Conservation (phyloP, 208 protist species). For the Trypanosoma melophagium region DNA sequence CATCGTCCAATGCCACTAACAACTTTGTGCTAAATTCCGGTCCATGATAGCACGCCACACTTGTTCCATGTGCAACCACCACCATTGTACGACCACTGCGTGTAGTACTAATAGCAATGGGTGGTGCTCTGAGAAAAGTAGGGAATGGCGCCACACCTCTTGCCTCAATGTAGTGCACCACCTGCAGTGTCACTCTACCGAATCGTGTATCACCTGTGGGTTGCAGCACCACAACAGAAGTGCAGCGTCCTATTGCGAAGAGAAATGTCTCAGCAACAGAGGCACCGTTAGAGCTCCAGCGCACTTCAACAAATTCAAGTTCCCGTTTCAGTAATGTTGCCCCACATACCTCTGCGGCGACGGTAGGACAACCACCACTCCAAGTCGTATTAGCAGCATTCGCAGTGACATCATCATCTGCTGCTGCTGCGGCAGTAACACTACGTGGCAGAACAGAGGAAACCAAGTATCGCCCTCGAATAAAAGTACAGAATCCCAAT, state of each 20-base stretch:
- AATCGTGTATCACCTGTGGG: conserved; percentile 17
- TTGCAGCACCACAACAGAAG: conserved; percentile 19
- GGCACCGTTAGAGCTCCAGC: conserved; percentile 11
- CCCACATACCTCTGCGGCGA: conserved; percentile 20
- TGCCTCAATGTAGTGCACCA: conserved; percentile 18
- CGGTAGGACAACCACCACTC: background rate
- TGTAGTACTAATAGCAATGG: conserved; percentile 1
- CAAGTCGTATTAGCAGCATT: background rate
- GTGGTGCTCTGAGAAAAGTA: background rate
- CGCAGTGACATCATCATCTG: background rate
- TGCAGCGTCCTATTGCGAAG: conserved; percentile 21
- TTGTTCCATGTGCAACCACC: conserved; percentile 11
- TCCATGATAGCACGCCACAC: conserved; percentile 15
- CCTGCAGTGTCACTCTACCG: conserved; percentile 14
- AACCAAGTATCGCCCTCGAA: conserved; percentile 21
- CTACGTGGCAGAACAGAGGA: conserved; percentile 17
- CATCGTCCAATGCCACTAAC: conserved; percentile 15
- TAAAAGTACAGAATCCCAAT: conserved; percentile 27
- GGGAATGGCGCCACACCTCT: conserved; percentile 7
- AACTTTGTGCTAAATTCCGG: conserved; percentile 20
- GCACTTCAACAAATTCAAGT: conserved; percentile 10
- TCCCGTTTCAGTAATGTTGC: conserved; percentile 14
- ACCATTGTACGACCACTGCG: background rate
- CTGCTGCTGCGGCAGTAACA: background rate
- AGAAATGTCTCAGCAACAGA: conserved; percentile 28